Evolutionary conservation across 805 yeast genomes (phyloP), one percentile per base, ranked within the genome.

Genomic region (Middelhovenomyces tepae): DNA sequence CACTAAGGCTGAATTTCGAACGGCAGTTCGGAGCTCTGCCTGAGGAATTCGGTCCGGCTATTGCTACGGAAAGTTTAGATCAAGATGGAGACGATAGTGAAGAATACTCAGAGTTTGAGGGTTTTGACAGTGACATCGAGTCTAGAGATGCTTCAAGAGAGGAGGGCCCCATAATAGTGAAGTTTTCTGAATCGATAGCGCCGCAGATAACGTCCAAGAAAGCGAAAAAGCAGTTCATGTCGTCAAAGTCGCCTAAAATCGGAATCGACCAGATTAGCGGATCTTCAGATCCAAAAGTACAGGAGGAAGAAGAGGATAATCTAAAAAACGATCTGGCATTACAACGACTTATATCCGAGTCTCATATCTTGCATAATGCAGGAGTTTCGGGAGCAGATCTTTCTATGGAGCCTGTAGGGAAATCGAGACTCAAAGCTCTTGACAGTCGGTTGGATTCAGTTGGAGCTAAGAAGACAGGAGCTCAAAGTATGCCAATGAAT

Each of bases 401-500:
- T 7, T 60, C 53, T 26, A 40, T 57, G 24, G 60, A 57, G 24
- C 54, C 55, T 7, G 51, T 55, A n/a, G 66, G 67, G 8, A 56
- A 57, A 17, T 35, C 51, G 2, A 40, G 66, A n/a, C 39, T 57
- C 11, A 56, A 59, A 35, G 47, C 60, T 10, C 46, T 61, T 44
- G 52, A 60, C 15, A 42, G 54, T 7, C 54, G 66, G 5, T 40
- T 55, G 27, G 44, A 48, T 21, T 26, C 35, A 4, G 31, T 48
- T 5, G 60, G 59, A 8, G 61, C 51, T 16, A 56, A 53, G 7
- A 42, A 45, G 18, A 35, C 39, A 14, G 71, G 60, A 34, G 55
- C 78, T 22, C 91, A 82, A 44, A 81, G 76, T 32, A 83, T 85
- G 73, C 95, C 97, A 14, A 87, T 91, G 86, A 55, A 71, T 13